These are phyloP conservation scores for Neurospora sp. DNA, from an alignment of 495 filamentous ascomycete species.

Conservation along the genomic window DNA sequence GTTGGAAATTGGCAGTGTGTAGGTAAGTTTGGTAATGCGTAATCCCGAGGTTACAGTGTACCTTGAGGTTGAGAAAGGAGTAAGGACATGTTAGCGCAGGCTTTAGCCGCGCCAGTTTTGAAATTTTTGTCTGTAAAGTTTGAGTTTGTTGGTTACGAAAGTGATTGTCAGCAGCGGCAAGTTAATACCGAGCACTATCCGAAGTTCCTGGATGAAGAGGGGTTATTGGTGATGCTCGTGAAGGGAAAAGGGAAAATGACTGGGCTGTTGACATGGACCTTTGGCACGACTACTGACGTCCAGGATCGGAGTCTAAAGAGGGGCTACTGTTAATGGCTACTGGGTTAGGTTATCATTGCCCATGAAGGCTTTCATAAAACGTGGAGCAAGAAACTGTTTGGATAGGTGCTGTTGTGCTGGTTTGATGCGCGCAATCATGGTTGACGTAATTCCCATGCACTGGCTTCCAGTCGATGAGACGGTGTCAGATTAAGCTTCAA, in stretches of 20 bases:
- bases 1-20: not conserved
- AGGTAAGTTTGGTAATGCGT: not conserved
- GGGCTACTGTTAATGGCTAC: not conserved
- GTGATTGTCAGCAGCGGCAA: not conserved
- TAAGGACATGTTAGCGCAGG: not conserved
- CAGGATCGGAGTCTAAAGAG: not conserved
- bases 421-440: not conserved
- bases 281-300: not conserved
- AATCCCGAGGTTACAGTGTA: not conserved
- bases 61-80: not conserved
- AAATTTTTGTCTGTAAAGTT: not conserved
- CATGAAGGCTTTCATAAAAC: not conserved
- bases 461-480: not conserved
- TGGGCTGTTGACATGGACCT: not conserved
- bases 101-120: not conserved
- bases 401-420: not conserved
- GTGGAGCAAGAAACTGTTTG: not conserved
- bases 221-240: not conserved
- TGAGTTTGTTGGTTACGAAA: not conserved
- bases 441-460: not conserved
- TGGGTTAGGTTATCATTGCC: not conserved
- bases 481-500: not conserved
- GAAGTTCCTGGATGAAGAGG: not conserved
- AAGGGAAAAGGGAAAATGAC: not conserved
- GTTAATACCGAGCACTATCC: not conserved